Conservation (phyloP, 2,329 filamentous ascomycete genomes). For the Talaromyces sp. region DNA sequence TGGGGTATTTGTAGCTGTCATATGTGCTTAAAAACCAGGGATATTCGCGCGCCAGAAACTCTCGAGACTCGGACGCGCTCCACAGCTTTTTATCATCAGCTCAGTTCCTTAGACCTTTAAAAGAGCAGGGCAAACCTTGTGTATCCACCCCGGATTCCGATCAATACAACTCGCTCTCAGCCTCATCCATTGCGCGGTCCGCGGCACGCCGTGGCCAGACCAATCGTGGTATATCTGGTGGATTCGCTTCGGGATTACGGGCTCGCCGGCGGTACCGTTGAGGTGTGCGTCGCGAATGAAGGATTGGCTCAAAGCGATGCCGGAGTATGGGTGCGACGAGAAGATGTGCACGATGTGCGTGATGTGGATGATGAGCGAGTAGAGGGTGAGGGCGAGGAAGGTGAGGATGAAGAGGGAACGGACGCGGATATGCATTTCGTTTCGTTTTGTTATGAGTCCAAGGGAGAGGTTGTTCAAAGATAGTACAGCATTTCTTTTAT, state of each 20-base stretch:
- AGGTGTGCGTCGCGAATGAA: slow-evolving; percentile 3
- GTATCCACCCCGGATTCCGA: slow-evolving; percentile 11
- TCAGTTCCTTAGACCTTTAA: too few species aligned
- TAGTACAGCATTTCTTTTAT: too few species aligned
- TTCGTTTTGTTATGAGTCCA: neutral
- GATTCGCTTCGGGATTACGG: slow-evolving; percentile 14
- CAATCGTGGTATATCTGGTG: slow-evolving; percentile 16
- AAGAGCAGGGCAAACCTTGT: slow-evolving; percentile 8
- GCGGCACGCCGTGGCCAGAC: slow-evolving; percentile 8
- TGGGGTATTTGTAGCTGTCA: slow-evolving; percentile 17
- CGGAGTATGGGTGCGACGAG: slow-evolving; percentile 2
- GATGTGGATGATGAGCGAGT: neutral
- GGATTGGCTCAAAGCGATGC: slow-evolving; percentile 6
- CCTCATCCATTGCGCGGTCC: slow-evolving; percentile 12
- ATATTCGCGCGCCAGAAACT: slow-evolving; percentile 18
- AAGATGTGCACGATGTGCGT: slow-evolving; percentile 8
- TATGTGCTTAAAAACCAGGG: slow-evolving; percentile 20
- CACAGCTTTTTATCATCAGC: slow-evolving; percentile 14
- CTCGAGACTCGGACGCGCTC: slow-evolving; percentile 16
- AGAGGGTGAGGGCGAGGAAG: neutral
- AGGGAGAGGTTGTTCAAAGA: too few species aligned
- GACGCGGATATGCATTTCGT: neutral
- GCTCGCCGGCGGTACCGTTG: slow-evolving; percentile 3
- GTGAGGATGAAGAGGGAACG: slow-evolving; percentile 1
- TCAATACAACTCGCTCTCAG: slow-evolving; percentile 12